Evolutionary conservation across 768 basidiomycete species (phyloP).

Genomic region (Lenzites betulinus): DNA sequence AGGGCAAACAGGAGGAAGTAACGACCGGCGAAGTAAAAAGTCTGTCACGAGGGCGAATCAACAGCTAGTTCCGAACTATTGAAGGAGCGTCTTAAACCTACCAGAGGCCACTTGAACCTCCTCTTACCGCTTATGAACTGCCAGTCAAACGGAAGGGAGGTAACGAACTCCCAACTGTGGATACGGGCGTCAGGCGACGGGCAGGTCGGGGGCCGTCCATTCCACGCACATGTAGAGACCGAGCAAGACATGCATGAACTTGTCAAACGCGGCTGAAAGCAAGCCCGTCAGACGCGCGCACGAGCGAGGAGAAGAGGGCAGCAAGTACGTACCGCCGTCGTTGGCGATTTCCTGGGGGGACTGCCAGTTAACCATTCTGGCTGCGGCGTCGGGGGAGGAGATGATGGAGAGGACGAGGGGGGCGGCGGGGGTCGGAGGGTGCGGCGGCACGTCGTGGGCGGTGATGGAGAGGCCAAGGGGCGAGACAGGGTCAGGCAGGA

Average conservation of each 20-base stretch:
- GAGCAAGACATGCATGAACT: conserved; percentile 45
- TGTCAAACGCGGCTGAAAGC: conserved; percentile 39
- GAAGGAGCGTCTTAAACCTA: conserved; percentile 18
- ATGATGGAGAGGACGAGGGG: neutral
- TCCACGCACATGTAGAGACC: conserved; percentile 46
- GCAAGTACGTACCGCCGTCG: conserved; percentile 37
- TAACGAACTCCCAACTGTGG: conserved; percentile 46
- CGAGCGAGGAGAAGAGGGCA: neutral
- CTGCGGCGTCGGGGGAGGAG: conserved; percentile 6
- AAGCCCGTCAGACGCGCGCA: neutral
- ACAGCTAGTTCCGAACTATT: too few relatives aligned
- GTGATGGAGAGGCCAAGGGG: conserved; percentile 12
- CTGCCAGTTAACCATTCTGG: conserved; percentile 44
- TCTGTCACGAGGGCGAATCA: conserved; percentile 26
- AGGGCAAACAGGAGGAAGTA: conserved; percentile 47
- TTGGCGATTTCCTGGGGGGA: conserved; percentile 39
- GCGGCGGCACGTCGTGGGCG: conserved; percentile 11
- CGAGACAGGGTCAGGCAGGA: neutral
- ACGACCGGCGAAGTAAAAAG: conserved; percentile 48
- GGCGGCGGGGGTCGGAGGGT: conserved; percentile 3
- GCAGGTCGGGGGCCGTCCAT: neutral
- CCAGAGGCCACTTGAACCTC: conserved; percentile 50
- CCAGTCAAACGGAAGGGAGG: conserved; percentile 46
- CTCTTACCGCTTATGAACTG: conserved; percentile 42
- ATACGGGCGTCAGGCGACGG: neutral